Percentiles rank a stretch among this genome's conserved stretches.
These are phyloP conservation scores for Xylaria palmicola DNA, from an alignment of 495 filamentous ascomycete genomes.

Conservation along the genomic window DNA sequence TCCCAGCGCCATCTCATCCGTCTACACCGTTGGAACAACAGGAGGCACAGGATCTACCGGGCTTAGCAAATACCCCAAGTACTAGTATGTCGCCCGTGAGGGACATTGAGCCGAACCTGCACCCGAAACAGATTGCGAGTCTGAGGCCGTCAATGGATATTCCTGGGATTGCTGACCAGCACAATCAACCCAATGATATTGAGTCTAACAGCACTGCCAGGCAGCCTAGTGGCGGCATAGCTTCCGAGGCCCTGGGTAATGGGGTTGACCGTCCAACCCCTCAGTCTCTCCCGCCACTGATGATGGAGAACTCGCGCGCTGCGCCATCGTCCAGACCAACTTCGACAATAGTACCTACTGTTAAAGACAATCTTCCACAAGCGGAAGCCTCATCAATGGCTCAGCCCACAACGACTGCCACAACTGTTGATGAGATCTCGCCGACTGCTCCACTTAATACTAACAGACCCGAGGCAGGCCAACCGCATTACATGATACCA, in stretches of 20 bases:
- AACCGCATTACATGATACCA: conserved; percentile 31
- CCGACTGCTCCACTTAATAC: conserved; percentile 54
- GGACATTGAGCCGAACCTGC: conserved; percentile 20
- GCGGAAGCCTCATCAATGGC: conserved; percentile 1
- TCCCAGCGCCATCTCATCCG: conserved; percentile 26
- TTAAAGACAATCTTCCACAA: background rate
- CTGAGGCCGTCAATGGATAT: conserved; percentile 9
- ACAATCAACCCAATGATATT: background rate
- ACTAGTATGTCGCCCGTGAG: conserved; percentile 21
- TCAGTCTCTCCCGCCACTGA: conserved; percentile 21
- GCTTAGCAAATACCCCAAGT: conserved; percentile 14
- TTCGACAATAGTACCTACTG: background rate
- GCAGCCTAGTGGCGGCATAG: conserved; percentile 20
- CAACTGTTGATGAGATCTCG: conserved; percentile 30
- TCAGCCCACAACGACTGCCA: conserved; percentile 20
- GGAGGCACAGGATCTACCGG: conserved; percentile 11
- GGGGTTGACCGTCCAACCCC: conserved; percentile 19
- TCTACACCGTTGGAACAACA: conserved; percentile 20
- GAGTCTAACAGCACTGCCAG: conserved; percentile 16
- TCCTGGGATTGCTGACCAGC: conserved; percentile 6
- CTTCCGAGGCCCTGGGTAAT: conserved; percentile 19
- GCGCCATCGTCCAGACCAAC: conserved; percentile 4
- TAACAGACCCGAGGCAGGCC: conserved; percentile 21
- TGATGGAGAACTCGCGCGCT: conserved; percentile 12
- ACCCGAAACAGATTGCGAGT: no score